Percentiles rank a stretch among this genome's conserved stretches.
Conservation (phyloP, 2,329 filamentous ascomycete genomes). For the Aspergillus persii region DNA sequence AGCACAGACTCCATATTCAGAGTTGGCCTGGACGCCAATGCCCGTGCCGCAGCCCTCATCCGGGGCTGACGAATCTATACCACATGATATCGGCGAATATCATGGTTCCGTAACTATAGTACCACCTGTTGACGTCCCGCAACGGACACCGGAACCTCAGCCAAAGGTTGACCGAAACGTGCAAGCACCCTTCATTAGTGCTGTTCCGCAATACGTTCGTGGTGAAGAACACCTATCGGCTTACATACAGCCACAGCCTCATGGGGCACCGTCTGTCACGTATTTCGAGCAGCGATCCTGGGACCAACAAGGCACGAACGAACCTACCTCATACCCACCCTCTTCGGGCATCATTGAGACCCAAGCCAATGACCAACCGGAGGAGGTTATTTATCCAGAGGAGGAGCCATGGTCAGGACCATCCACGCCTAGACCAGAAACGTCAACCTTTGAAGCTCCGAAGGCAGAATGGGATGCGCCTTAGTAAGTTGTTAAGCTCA, state of each 20-base stretch:
- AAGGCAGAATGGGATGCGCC: constrained; percentile 62
- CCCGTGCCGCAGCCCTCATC: neutral
- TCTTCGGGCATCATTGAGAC: neutral
- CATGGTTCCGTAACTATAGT: neutral
- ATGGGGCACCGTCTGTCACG: constrained; percentile 12
- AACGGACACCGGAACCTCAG: neutral
- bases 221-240: constrained; percentile 44
- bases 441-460: constrained; percentile 57
- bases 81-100: neutral
- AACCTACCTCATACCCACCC: neutral
- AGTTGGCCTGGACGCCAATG: neutral
- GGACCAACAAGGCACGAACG: constrained; percentile 2
- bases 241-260: constrained; percentile 24
- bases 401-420: constrained; percentile 42
- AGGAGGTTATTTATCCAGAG: constrained; percentile 42
- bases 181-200: constrained; percentile 28
- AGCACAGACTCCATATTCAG: neutral
- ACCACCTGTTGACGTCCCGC: neutral
- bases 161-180: neutral
- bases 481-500: constrained; percentile 43
- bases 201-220: constrained; percentile 45
- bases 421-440: constrained; percentile 20
- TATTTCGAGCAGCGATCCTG: constrained; percentile 13
- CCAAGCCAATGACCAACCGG: constrained; percentile 34
- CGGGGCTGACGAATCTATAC: neutral